Percentiles rank a stretch among this genome's conserved stretches.
Evolutionary conservation across 129 eudicot species (phyloP).

Genomic region (Smallanthus sonchifolius): DNA sequence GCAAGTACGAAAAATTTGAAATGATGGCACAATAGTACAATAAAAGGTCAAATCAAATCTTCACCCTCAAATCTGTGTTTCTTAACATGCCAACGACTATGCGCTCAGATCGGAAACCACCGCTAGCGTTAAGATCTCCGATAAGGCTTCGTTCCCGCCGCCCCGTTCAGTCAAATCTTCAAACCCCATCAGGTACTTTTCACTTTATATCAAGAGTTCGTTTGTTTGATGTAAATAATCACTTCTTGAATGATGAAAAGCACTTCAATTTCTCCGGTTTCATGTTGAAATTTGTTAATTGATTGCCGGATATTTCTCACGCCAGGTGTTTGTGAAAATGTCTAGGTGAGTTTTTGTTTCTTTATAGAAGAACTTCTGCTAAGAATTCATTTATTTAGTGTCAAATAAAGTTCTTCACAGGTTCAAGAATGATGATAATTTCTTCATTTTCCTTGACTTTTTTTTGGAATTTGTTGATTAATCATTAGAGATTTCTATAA

Average conservation of each 20-base stretch:
- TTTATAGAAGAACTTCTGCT: neutral
- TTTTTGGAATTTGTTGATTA: neutral
- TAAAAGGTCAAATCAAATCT: slow-evolving; percentile 7
- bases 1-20: neutral
- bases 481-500: neutral
- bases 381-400: neutral
- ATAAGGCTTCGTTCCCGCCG: slow-evolving; percentile 69
- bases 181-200: slow-evolving; percentile 49
- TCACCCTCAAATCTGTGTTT: neutral
- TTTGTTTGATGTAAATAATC: neutral
- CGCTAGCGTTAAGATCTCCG: slow-evolving; percentile 71
- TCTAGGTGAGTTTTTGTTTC: neutral
- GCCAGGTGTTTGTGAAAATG: slow-evolving; percentile 21
- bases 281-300: neutral
- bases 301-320: neutral
- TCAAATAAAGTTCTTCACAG: neutral
- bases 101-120: slow-evolving; percentile 70
- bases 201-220: neutral
- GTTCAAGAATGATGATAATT: neutral
- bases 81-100: slow-evolving; percentile 38
- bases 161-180: slow-evolving; percentile 41
- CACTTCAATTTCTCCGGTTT: neutral
- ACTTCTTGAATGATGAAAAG: neutral
- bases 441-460: neutral
- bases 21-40: neutral